Evolutionary conservation across 2,329 filamentous ascomycete genomes (phyloP), one percentile per base, ranked within the genome.

Genomic region (Monascus ruber): DNA sequence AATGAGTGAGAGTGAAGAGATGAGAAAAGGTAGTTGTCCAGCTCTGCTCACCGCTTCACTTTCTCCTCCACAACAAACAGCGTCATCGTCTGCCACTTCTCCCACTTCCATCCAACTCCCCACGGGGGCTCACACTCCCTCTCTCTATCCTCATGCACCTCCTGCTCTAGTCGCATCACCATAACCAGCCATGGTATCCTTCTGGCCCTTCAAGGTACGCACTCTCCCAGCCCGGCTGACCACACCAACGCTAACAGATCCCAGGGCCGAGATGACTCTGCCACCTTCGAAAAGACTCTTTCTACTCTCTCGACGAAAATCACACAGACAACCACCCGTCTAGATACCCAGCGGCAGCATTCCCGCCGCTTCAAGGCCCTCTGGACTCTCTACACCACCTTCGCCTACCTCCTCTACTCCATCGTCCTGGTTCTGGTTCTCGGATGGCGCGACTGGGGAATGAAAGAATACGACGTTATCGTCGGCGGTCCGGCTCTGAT

Each of bases 211-310:
- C 79, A 79, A 77, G 70, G 83, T 86, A 64, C 6, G 6, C 5
- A 31, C 26, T 24, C 11, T 8, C 17, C 32, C 24, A 25, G 10
- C 28, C 34, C 17, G 11, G 35, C 24, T 33, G 33, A 36, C 35
- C 28, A 40, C 31, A 32, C 5, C 35, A 39, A 17, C 38, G 4
- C 38, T 41, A 35, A 38, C 35, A 34, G 35, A 35, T 24, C 38
- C 41, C 24, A 94, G 86, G 76, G 77, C 64, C 76, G 85, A 55
- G 76, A 82, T 59, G 83, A 76, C 58, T 94, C 88, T 48, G 88
- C 87, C 37, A 85, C 82, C 4, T 98, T 96, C 58, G 91, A 98
- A 67, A 95, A 88, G 70, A 79, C 82, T 2, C 79, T 98, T 26
- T 85, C 86, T 6, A 73, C 77, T 24, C 76, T 98, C 34, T 84